A percentile compares a stretch with the other conserved stretches of the same genome.
phyloP scores from a whole-genome alignment of 352 stramenopile genomes.

The Blastocystis sp. region DNA sequence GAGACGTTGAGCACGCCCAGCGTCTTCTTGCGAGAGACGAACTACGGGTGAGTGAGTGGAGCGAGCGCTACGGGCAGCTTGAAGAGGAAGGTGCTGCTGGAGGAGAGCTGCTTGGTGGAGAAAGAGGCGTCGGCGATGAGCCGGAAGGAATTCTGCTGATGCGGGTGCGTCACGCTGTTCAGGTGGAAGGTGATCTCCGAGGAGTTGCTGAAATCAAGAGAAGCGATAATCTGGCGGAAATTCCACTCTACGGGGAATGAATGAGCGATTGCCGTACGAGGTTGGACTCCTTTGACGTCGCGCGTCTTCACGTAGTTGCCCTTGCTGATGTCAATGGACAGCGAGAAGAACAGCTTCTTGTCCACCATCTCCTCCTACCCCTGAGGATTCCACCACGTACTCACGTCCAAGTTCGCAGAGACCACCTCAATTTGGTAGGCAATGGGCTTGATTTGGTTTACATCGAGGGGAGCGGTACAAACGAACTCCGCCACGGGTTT shows the following conservation, averaged over 20 bases:
- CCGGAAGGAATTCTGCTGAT: constrained; percentile 19
- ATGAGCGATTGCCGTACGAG: not conserved
- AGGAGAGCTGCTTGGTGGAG: not conserved
- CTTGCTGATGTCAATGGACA: constrained; percentile 21
- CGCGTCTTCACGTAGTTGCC: constrained; percentile 5
- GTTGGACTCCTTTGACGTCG: constrained; percentile 22
- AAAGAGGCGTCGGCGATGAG: constrained; percentile 4
- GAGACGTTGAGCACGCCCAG: not conserved
- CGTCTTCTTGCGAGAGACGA: not conserved
- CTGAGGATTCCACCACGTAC: not conserved
- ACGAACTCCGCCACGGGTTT: constrained; percentile 38
- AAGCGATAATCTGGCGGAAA: constrained; percentile 17
- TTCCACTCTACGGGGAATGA: not conserved
- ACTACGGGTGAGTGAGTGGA: not conserved
- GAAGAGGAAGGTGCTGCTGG: constrained; percentile 4
- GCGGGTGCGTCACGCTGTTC: constrained; percentile 23
- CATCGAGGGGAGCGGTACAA: not conserved
- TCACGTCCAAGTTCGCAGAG: constrained; percentile 10
- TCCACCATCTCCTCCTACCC: constrained; percentile 7
- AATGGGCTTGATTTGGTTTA: not conserved
- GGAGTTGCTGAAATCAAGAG: constrained; percentile 16
- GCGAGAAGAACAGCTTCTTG: constrained; percentile 47
- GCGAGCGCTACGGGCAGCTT: not conserved
- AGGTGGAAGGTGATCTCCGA: constrained; percentile 3
- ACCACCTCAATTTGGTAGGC: constrained; percentile 44